Evolutionary conservation across 2,329 filamentous ascomycete genomes (phyloP), one percentile per base, ranked within the genome.

Genomic region (Colletotrichum gloeosporioides): DNA sequence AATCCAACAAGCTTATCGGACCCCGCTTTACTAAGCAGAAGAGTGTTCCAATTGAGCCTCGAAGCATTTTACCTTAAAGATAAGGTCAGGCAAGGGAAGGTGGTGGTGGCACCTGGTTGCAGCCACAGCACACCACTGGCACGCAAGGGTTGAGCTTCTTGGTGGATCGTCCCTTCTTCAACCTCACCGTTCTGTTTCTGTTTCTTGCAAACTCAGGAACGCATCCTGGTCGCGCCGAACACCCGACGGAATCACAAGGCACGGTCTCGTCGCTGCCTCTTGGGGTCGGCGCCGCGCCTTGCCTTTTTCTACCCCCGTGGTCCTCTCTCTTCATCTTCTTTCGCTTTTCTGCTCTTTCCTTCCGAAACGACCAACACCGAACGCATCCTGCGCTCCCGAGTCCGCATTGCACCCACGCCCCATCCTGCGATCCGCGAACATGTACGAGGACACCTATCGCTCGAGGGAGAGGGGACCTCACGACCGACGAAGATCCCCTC

Each of bases 401-500:
- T 27, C 62, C 49, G 55, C 63, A 22, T 61, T 49, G 55, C 63
- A 64, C 34, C 55, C 63, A 61, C 55, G 57, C 55, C 39, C 73
- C 64, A 49, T 76, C 39, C 32, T 73, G 64, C 70, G 65, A 73
- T 32, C 65, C 34, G 71, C 65, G 53, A 75, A 39, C 66, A 77
- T 77, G 75, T 75, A 75, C 66, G 72, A 75, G 71, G 75, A 71
- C 55, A 67, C 61, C 67, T 27, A 75, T 64, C 71, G 75, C 57
- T 25, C 61, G 66, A 70, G 61, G 29, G 71, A 70, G 72, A 74
- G 75, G 75, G 75, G 75, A 75, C 72, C 71, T 39, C 22, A 80
- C 49, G 76, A 79, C 34, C 64, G 77, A 55, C 70, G 78, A 69
- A 77, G 74, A 70, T 77, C 76, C 68, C 73, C 74, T 74, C 61